phyloP scores from a whole-genome alignment of 768 basidiomycete genomes.

The Fomitopsis pulvina region DNA sequence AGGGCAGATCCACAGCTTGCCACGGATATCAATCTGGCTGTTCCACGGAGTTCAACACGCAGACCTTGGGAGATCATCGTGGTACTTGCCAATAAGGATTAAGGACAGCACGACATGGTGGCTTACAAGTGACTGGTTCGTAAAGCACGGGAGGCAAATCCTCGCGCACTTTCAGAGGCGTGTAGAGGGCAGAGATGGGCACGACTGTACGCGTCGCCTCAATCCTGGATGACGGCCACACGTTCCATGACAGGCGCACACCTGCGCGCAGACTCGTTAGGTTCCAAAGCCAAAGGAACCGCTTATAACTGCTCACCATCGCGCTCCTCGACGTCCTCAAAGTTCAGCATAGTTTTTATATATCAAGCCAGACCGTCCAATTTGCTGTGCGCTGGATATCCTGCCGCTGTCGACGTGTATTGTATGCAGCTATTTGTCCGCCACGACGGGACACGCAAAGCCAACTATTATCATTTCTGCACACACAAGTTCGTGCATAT shows the following conservation, averaged over 20 bases:
- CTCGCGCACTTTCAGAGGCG: slow-evolving; percentile 87
- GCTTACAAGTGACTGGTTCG: slow-evolving; percentile 98
- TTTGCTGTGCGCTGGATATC: not conserved
- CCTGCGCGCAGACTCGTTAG: slow-evolving; percentile 39
- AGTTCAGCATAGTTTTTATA: slow-evolving; percentile 54
- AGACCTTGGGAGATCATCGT: not conserved
- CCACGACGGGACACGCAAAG: not conserved
- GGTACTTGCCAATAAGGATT: slow-evolving; percentile 88
- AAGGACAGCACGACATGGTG: slow-evolving; percentile 93
- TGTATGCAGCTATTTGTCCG: slow-evolving; percentile 1
- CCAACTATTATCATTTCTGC: no score
- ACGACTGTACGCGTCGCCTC: slow-evolving; percentile 98
- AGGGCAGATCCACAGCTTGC: slow-evolving; percentile 99
- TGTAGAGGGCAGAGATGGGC: slow-evolving; percentile 96
- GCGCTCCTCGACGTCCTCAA: slow-evolving; percentile 96
- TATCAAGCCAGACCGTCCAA: not conserved
- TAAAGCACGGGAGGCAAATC: slow-evolving; percentile 95
- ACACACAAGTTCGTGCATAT: no score
- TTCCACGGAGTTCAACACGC: not conserved
- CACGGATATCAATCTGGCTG: slow-evolving; percentile 98
- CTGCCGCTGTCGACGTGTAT: not conserved
- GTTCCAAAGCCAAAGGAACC: not conserved
- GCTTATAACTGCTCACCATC: slow-evolving; percentile 54
- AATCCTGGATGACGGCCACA: slow-evolving; percentile 96
- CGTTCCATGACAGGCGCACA: slow-evolving; percentile 96